Conservation (phyloP, 768 basidiomycete species). For the Tylopilus plumbeoviolaceoides region DNA sequence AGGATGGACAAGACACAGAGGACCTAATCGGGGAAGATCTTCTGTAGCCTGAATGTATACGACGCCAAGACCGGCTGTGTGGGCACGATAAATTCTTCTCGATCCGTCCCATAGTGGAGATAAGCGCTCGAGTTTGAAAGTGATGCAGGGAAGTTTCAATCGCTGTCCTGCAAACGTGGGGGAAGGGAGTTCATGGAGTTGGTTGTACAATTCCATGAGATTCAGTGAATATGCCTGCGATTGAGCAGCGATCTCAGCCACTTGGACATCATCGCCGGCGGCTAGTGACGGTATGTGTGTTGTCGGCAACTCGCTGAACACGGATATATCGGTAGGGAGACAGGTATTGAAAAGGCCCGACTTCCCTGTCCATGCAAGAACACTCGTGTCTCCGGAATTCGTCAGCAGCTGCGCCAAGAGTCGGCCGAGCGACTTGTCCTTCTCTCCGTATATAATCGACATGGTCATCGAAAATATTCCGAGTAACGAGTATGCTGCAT, state of each 20-base stretch:
- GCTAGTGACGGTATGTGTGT: neutral
- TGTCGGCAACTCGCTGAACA: neutral
- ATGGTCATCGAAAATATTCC: neutral
- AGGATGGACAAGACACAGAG: neutral
- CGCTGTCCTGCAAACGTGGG: neutral
- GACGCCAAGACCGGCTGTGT: neutral
- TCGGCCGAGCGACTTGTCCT: neutral
- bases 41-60: neutral
- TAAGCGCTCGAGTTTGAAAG: neutral
- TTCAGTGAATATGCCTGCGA: neutral
- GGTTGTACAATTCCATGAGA: neutral
- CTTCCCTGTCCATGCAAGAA: neutral
- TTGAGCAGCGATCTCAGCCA: neutral
- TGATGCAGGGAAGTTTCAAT: neutral
- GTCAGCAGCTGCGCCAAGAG: neutral
- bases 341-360: neutral
- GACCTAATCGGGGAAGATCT: neutral
- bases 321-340: neutral
- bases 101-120: neutral
- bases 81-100: neutral
- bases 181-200: neutral
- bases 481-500: neutral
- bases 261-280: neutral
- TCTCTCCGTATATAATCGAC: neutral
- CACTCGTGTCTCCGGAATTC: neutral